phyloP scores from a whole-genome alignment of 495 filamentous ascomycete genomes.

The Pyronema domesticum region DNA sequence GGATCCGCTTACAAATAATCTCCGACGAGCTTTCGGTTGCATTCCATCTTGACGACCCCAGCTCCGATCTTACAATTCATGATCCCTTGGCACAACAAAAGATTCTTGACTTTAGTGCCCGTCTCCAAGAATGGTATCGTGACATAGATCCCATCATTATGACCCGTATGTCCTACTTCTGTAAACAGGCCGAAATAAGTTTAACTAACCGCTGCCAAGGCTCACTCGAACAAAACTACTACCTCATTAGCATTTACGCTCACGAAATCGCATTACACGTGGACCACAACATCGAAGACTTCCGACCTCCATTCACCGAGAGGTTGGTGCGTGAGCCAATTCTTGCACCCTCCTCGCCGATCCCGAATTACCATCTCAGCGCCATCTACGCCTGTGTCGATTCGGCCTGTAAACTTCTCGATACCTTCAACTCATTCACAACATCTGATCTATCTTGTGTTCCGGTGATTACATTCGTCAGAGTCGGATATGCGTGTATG shows the following conservation, averaged over 20 bases:
- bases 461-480: constrained; percentile 60
- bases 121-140: constrained; percentile 48
- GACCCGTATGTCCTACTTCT: background rate
- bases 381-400: constrained; percentile 54
- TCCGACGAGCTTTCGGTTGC: constrained; percentile 63
- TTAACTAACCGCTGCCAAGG: constrained; percentile 25
- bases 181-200: background rate
- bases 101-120: constrained; percentile 55
- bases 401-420: constrained; percentile 56
- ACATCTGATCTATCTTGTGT: constrained; percentile 45
- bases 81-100: constrained; percentile 59
- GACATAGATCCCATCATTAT: background rate
- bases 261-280: constrained; percentile 72
- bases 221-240: constrained; percentile 39
- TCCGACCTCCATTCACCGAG: constrained; percentile 33
- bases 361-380: constrained; percentile 47
- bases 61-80: constrained; percentile 43
- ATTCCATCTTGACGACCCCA: constrained; percentile 59
- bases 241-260: constrained; percentile 59
- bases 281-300: constrained; percentile 48
- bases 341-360: constrained; percentile 25
- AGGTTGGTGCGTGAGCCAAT: constrained; percentile 27
- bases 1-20: constrained; percentile 59
- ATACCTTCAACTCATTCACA: constrained; percentile 46
- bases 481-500: constrained; percentile 67